A percentile compares a stretch with the other conserved stretches of the same genome.
Evolutionary conservation across 345 rosid genomes (phyloP).

Genomic region (Melaleuca quinquenervia): DNA sequence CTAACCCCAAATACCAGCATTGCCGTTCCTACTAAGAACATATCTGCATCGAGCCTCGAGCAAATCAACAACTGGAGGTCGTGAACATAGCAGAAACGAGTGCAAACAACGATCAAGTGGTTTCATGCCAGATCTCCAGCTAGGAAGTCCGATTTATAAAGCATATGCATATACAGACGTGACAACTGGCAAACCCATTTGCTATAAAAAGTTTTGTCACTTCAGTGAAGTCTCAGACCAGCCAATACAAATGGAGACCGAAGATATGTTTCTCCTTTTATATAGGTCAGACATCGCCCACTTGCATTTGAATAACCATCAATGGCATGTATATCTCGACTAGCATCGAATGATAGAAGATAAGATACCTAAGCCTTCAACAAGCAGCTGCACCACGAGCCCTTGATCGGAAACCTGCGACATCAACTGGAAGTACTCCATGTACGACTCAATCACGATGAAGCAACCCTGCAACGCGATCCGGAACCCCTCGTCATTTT

Average conservation of each 20-base stretch:
- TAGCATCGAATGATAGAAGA: background rate
- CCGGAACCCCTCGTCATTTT: background rate
- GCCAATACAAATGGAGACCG: background rate
- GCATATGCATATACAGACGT: background rate
- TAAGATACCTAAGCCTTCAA: conserved; percentile 59
- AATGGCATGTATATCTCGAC: background rate
- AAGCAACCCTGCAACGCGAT: conserved; percentile 41
- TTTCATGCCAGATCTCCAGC: background rate
- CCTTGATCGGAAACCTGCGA: conserved; percentile 22
- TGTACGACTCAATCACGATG: conserved; percentile 28
- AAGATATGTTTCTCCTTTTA: background rate
- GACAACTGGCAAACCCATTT: background rate
- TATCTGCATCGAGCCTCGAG: conserved; percentile 31
- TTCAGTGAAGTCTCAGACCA: background rate
- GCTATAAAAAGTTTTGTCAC: background rate
- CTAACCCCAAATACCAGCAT: conserved; percentile 54
- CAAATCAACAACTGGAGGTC: background rate
- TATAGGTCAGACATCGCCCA: background rate
- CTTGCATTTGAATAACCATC: background rate
- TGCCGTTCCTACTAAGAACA: conserved; percentile 56
- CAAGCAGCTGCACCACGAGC: conserved; percentile 27
- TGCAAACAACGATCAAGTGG: background rate
- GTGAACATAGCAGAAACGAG: background rate
- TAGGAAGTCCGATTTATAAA: background rate
- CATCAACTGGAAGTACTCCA: conserved; percentile 26